phyloP scores from a whole-genome alignment of 1,139 yeast species.

The Hanseniaspora gamundiae region DNA sequence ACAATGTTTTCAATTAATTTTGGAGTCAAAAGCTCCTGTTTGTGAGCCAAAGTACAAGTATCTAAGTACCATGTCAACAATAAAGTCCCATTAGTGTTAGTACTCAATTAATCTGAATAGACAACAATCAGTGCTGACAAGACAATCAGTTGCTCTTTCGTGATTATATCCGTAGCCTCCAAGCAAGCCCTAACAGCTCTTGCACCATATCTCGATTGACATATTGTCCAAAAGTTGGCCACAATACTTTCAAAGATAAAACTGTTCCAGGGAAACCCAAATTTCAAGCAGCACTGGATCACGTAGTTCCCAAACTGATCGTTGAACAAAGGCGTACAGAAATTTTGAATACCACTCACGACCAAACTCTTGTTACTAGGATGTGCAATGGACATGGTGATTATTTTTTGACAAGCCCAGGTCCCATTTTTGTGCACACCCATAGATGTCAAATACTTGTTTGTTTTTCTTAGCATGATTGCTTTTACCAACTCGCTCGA shows the following conservation, averaged over 20 bases:
- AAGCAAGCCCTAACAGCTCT: slow-evolving; percentile 88
- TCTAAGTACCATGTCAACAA: slow-evolving; percentile 91
- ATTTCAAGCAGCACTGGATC: slow-evolving; percentile 83
- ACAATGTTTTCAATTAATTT: slow-evolving; percentile 51
- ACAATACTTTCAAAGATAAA: slow-evolving; percentile 80
- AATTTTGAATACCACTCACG: slow-evolving; percentile 63
- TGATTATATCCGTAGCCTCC: slow-evolving; percentile 52
- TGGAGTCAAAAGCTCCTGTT: slow-evolving; percentile 44
- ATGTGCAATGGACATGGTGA: slow-evolving; percentile 50
- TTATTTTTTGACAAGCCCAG: slow-evolving; percentile 97
- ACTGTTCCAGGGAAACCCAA: slow-evolving; percentile 79
- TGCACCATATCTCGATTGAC: slow-evolving; percentile 88
- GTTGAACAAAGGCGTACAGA: slow-evolving; percentile 72
- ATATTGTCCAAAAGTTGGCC: slow-evolving; percentile 67
- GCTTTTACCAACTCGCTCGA: slow-evolving; percentile 64
- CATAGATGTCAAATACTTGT: slow-evolving; percentile 78
- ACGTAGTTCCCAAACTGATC: slow-evolving; percentile 97
- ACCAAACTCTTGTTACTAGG: slow-evolving; percentile 63
- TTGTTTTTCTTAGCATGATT: slow-evolving; percentile 66
- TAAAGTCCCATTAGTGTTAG: slow-evolving; percentile 79
- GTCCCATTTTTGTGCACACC: slow-evolving; percentile 97
- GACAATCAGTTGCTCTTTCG: slow-evolving; percentile 57
- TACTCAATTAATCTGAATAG: slow-evolving; percentile 68
- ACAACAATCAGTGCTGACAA: slow-evolving; percentile 73
- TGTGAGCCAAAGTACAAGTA: slow-evolving; percentile 56